Percentiles rank a stretch among this genome's conserved stretches.
These are phyloP conservation scores for Omphalotus olearius DNA, from an alignment of 1,284 basidiomycete species.

Conservation along the genomic window DNA sequence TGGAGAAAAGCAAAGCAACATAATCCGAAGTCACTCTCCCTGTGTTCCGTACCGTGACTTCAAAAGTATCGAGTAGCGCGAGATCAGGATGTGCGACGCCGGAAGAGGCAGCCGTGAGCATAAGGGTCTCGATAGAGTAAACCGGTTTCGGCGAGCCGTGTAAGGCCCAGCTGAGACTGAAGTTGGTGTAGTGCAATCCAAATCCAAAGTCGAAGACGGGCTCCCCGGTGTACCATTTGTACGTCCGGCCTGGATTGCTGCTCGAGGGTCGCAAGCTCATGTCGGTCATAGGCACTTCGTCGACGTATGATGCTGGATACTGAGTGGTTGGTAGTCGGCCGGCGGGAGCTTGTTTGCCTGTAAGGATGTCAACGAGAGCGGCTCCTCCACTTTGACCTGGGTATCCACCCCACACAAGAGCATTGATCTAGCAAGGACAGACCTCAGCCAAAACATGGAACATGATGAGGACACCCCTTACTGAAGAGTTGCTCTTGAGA, in stretches of 20 bases:
- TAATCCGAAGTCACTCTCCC: constrained; percentile 50
- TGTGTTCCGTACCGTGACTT: constrained; percentile 43
- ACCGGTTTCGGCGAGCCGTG: constrained; percentile 22
- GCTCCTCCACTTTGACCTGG: constrained; percentile 51
- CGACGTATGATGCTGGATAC: constrained; percentile 46
- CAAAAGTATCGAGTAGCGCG: constrained; percentile 43
- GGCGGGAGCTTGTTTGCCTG: constrained; percentile 45
- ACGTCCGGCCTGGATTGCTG: constrained; percentile 50
- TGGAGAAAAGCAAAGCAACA: constrained; percentile 49
- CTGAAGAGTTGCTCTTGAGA: constrained; percentile 40
- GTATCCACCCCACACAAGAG: constrained; percentile 53
- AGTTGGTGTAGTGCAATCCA: constrained; percentile 52
- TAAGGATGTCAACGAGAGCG: constrained; percentile 46
- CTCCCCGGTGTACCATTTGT: constrained; percentile 50
- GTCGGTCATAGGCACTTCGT: constrained; percentile 51
- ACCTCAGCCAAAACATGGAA: not conserved
- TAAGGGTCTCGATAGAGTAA: constrained; percentile 39
- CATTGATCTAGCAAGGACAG: constrained; percentile 36
- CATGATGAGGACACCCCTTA: constrained; percentile 21
- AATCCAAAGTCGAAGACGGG: constrained; percentile 48
- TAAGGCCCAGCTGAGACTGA: constrained; percentile 34
- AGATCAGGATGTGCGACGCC: constrained; percentile 34
- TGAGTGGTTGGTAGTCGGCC: constrained; percentile 52
- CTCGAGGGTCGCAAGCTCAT: constrained; percentile 47
- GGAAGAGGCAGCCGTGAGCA: constrained; percentile 21